Evolutionary conservation across 176 grass and related monocot genomes (phyloP), one percentile per base, ranked within the genome.

Genomic region (Triticum turgidum): DNA sequence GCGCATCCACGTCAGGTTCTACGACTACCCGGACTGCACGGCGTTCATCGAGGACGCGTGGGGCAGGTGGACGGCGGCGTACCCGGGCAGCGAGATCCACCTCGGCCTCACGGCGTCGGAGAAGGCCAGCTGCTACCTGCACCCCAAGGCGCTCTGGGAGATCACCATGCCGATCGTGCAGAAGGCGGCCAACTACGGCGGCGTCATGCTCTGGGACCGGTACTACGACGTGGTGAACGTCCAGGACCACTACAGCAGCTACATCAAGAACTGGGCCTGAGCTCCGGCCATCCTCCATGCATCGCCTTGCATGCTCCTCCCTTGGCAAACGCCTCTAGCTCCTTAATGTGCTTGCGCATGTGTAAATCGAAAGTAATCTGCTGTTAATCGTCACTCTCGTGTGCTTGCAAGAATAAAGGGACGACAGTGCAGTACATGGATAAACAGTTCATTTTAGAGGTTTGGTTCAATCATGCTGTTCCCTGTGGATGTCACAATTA

Each of bases 1-100:
- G 77, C 93, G 88, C 38, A 65, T 97, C 38, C 93, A 91, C 88
- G 92, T 94, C 1, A 30, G 91, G 3, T 94, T 97, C 86, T 97
- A 91, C 86, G 93, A 89, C 71, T 82, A 91, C 74, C 65, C 65
- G 0, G 33, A 17, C 2, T 97, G 92, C n/a, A 10, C 22, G 1
- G 56, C 56, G 6, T 61, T 64, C 3, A 83, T 80, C n/a, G 32
- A 52, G 56, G 29, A 41, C 13, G 21, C 24, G 82, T 89, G 87
- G 87, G 0, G 12, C 6, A 79, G 12, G 82, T 89, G 87, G 82
- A 32, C 87, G 82, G 76, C 76, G 30, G 37, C 5, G 75, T 89
- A 74, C 67, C 82, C 87, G 3, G n/a, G 0, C 0, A 64, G 21
- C n/a, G 0, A 64, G n/a, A 9, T 89, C 10, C 80, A 42, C 76